phyloP scores from a whole-genome alignment of 106 monocot species.

The Acorus gramineus region DNA sequence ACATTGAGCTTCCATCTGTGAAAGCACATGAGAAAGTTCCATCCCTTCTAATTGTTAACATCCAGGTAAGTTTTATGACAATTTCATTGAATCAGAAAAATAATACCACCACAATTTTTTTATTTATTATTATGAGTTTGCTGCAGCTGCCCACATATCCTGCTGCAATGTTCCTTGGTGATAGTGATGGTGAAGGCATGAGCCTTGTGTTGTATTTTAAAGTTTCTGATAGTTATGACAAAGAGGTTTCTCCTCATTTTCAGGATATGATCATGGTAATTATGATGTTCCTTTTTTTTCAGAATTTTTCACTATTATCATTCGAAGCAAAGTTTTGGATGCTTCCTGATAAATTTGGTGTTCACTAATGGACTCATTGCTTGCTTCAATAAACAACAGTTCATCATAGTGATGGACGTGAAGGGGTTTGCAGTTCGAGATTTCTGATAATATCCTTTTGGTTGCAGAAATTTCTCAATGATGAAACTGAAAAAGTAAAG shows the following conservation, averaged over 20 bases:
- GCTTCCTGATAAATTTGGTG: no score
- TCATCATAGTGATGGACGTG: no score
- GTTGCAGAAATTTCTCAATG: slow-evolving; percentile 68
- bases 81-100: no score
- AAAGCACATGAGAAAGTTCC: slow-evolving; percentile 65
- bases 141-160: slow-evolving; percentile 85
- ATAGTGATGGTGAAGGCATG: slow-evolving; percentile 81
- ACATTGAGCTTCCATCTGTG: slow-evolving; percentile 72
- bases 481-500: slow-evolving; percentile 78
- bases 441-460: not conserved
- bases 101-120: no score
- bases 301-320: no score
- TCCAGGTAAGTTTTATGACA: slow-evolving; percentile 45
- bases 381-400: no score
- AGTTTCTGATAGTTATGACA: slow-evolving; percentile 43
- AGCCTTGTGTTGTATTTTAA: slow-evolving; percentile 53
- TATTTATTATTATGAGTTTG: not conserved
- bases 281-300: not conserved
- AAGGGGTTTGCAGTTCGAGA: no score
- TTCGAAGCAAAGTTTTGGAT: no score
- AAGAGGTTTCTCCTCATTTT: slow-evolving; percentile 1
- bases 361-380: no score
- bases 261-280: slow-evolving; percentile 66
- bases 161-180: slow-evolving; percentile 78
- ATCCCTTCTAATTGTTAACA: slow-evolving; percentile 83